Conservation (phyloP, 257 asterid genomes). For the Leptodermis oblonga region DNA sequence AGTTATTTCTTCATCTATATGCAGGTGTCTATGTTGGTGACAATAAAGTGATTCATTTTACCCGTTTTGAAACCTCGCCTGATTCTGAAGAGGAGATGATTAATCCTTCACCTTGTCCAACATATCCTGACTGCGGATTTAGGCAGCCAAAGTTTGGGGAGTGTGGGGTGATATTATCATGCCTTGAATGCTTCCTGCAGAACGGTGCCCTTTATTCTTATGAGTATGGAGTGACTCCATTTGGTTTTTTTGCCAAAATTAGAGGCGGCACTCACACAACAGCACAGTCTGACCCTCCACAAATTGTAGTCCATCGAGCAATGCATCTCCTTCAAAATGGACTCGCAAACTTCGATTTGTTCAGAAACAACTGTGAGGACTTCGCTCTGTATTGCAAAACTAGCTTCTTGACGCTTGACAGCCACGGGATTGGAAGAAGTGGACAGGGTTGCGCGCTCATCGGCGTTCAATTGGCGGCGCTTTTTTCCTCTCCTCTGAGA, state of each 20-base stretch:
- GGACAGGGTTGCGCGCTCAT: slow-evolving; percentile 86
- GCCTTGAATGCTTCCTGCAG: slow-evolving; percentile 78
- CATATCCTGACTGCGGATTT: slow-evolving; percentile 85
- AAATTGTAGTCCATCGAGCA: slow-evolving; percentile 67
- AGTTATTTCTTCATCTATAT: no score
- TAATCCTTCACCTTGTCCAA: slow-evolving; percentile 43
- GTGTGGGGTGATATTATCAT: slow-evolving; percentile 75
- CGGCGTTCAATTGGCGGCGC: slow-evolving; percentile 89
- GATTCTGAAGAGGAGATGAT: slow-evolving; percentile 30
- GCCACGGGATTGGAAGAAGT: slow-evolving; percentile 77
- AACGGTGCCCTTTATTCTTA: slow-evolving; percentile 68
- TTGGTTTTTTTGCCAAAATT: slow-evolving; percentile 67
- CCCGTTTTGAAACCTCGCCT: slow-evolving; percentile 44
- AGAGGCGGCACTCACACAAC: slow-evolving; percentile 95
- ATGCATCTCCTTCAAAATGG: slow-evolving; percentile 82
- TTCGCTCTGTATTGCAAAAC: slow-evolving; percentile 93
- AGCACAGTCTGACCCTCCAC: slow-evolving; percentile 62
- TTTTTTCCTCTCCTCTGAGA: slow-evolving; percentile 77
- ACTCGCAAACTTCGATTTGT: slow-evolving; percentile 71
- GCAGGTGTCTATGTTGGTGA: slow-evolving; percentile 86
- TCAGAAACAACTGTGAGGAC: slow-evolving; percentile 93
- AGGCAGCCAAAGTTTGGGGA: slow-evolving; percentile 70
- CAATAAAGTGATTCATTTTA: slow-evolving; percentile 85
- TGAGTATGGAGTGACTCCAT: slow-evolving; percentile 67
- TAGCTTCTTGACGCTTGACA: slow-evolving; percentile 70